Evolutionary conservation across 345 rosid species (phyloP), one percentile per base, ranked within the genome.

Genomic region (Mallotus nudiflorus): DNA sequence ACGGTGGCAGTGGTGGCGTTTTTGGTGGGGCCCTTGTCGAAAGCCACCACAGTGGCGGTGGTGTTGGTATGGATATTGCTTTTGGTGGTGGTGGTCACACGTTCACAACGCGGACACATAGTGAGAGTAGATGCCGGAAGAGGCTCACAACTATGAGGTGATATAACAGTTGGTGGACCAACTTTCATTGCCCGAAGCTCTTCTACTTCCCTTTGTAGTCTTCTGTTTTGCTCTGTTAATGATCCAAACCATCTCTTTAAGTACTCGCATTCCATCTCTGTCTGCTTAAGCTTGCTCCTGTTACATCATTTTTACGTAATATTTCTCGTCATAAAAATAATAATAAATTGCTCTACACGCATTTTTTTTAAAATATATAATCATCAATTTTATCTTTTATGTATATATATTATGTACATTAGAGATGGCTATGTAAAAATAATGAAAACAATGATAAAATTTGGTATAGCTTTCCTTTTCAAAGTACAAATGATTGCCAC

Each of bases 221-320:
- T 83, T 62, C 90, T 82, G 88, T 95, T 95, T 71, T 95, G 97
- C 68, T 92, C 99, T 0, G 97, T 95, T 63, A 95, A 62, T 22
- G 97, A 88, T 35, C 91, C 92, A 62, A 90, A 95, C 95, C 99
- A 90, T 74, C 97, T 84, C 84, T 90, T 95, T 72, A 95, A 69
- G 78, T 88, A 89, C 80, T 92, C 97, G 44, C 97, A 95, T 77
- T 95, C 99, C 85, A 91, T 84, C 74, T 92, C 99, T 20, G 97
- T 95, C 78, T 95, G 99, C 81, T 92, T 95, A 81, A 90, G 69
- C 82, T 95, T 95, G 85, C 97, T 88, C 92, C 99, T 95, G 28
- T 28, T 27, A 45, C 6, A 33, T 33, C 37, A 33, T 33, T 33
- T 33, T 33, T 6, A 33, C n/a, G n/a, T n/a, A n/a, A n/a, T n/a